Percentiles rank a stretch among this genome's conserved stretches.
These are phyloP conservation scores for Bretschneidera sinensis DNA, from an alignment of 345 rosid genomes.

Conservation along the genomic window DNA sequence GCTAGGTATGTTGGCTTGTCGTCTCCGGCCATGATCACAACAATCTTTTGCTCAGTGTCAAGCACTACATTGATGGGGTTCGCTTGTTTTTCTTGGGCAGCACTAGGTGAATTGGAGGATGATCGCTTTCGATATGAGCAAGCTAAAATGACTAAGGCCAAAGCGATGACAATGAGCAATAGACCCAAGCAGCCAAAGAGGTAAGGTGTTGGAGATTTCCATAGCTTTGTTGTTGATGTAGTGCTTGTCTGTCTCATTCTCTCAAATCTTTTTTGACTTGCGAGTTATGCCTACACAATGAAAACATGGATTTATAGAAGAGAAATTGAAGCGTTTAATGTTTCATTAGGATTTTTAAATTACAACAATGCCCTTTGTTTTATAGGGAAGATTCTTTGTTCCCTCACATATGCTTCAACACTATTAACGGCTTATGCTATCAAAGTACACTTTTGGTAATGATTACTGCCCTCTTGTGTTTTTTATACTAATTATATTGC, in stretches of 20 bases:
- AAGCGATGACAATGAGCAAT: slow-evolving; percentile 18
- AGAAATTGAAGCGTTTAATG: too few relatives aligned
- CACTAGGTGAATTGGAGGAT: neutral
- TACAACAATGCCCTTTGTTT: neutral
- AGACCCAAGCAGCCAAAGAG: slow-evolving; percentile 27
- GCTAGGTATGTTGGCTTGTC: slow-evolving; percentile 39
- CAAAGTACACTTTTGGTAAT: neutral
- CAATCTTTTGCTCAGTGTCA: slow-evolving; percentile 29
- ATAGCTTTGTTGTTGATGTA: slow-evolving; percentile 4
- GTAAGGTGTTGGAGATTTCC: slow-evolving; percentile 33
- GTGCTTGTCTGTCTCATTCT: too few relatives aligned
- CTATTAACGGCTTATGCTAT: neutral
- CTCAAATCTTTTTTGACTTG: too few relatives aligned
- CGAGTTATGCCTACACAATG: too few relatives aligned
- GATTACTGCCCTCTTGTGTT: too few relatives aligned
- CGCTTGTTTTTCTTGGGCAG: neutral
- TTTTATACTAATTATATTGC: too few relatives aligned
- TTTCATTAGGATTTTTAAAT: neutral
- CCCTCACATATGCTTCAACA: neutral
- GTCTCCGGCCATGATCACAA: slow-evolving; percentile 46
- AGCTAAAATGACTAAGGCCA: slow-evolving; percentile 21
- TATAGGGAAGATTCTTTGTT: slow-evolving; percentile 13
- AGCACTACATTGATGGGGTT: neutral
- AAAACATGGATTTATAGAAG: too few relatives aligned
- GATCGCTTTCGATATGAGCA: slow-evolving; percentile 22